phyloP scores from a whole-genome alignment of 192 early-diverging fungal species.

The Blastocladiella britannica region DNA sequence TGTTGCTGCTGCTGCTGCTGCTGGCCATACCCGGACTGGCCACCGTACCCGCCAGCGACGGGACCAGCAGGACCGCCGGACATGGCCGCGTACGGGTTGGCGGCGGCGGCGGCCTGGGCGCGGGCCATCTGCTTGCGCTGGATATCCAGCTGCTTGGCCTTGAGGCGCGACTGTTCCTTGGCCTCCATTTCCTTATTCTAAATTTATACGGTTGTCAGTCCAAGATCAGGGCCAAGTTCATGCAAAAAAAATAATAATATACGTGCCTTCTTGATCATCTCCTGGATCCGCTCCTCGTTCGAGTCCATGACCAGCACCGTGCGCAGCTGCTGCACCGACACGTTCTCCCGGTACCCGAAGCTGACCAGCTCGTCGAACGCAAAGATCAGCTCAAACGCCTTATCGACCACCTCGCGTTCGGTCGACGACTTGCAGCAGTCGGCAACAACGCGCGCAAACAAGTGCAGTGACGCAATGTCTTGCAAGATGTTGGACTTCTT shows the following conservation, averaged over 20 bases:
- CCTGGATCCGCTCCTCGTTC: conserved; percentile 92
- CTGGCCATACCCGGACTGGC: too few species aligned
- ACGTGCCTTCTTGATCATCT: conserved; percentile 66
- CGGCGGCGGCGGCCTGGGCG: too few species aligned
- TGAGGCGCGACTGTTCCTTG: conserved; percentile 83
- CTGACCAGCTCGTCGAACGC: conserved; percentile 94
- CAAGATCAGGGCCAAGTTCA: neutral
- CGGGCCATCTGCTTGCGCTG: conserved; percentile 51
- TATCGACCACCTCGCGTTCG: conserved; percentile 63
- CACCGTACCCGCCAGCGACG: too few species aligned
- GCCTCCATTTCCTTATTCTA: conserved; percentile 88
- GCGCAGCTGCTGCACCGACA: conserved; percentile 73
- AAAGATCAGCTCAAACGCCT: conserved; percentile 71
- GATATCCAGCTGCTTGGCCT: conserved; percentile 75
- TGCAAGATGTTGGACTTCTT: conserved; percentile 89
- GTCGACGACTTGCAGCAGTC: conserved; percentile 71
- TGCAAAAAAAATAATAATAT: neutral
- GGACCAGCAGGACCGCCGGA: too few species aligned
- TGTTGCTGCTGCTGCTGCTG: too few species aligned
- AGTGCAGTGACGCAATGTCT: conserved; percentile 89
- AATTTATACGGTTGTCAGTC: neutral
- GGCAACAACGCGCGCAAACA: conserved; percentile 77
- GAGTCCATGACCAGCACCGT: conserved; percentile 94
- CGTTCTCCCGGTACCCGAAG: conserved; percentile 76
- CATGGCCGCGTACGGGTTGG: too few species aligned